phyloP scores from a whole-genome alignment of 805 yeast genomes.

The Pichia exigua region DNA sequence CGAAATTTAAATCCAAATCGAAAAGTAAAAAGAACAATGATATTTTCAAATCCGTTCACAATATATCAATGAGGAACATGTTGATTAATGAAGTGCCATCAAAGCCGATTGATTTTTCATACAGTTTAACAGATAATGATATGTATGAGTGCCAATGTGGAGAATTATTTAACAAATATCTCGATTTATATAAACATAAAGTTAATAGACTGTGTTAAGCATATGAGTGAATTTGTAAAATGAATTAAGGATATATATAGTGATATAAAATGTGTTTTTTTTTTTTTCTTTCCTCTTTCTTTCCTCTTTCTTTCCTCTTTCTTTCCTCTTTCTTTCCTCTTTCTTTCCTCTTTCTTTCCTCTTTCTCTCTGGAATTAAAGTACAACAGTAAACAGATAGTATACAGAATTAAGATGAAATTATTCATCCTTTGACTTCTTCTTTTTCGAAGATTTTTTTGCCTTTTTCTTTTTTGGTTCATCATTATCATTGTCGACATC shows the following conservation, averaged over 20 bases:
- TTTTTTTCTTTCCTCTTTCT: no score
- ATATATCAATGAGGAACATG: neutral
- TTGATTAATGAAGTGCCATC: neutral
- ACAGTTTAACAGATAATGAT: neutral
- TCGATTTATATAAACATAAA: neutral
- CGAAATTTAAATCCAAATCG: no score
- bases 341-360: no score
- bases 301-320: no score
- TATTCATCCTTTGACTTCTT: neutral
- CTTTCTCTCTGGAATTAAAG: no score
- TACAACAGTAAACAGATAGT: no score
- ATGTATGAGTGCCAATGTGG: neutral
- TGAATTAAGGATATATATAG: no score
- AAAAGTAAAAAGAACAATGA: neutral
- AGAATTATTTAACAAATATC: neutral
- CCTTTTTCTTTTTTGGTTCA: constrained; percentile 43
- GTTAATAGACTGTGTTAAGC: neutral
- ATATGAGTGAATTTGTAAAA: no score
- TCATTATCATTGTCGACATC: constrained; percentile 1
- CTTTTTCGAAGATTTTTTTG: constrained; percentile 25
- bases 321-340: no score
- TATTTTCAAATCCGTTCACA: neutral
- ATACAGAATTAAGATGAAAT: no score
- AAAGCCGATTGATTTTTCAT: neutral
- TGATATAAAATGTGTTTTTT: no score